Evolutionary conservation across 208 protist species (phyloP).

Genomic region (Crithidia thermophila): DNA sequence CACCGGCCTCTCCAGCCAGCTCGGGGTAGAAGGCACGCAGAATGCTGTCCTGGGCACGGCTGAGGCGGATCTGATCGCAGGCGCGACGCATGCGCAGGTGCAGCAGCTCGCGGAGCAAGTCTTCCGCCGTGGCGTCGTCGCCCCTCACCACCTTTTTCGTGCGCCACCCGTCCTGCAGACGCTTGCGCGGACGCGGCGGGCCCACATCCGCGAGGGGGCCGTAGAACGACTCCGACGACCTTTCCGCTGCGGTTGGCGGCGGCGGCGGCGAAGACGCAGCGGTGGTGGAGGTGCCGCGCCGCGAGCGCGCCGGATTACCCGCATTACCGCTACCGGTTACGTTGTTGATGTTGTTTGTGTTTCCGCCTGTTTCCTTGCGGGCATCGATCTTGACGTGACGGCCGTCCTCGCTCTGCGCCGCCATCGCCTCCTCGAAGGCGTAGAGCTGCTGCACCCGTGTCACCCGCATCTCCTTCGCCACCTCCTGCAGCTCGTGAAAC

Average conservation of each 20-base stretch:
- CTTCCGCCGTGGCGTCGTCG: constrained; percentile 13
- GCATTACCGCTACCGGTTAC: no score
- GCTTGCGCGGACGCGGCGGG: neutral
- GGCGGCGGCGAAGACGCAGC: no score
- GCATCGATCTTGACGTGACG: constrained; percentile 1
- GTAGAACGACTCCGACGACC: constrained; percentile 8
- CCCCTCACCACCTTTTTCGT: constrained; percentile 11
- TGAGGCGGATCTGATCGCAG: constrained; percentile 26
- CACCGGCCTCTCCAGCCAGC: neutral
- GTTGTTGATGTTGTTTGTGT: no score
- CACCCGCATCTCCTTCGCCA: constrained; percentile 34
- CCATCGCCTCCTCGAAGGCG: constrained; percentile 7
- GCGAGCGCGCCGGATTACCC: no score
- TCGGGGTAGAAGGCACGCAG: neutral
- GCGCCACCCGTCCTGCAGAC: constrained; percentile 25
- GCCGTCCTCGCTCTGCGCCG: neutral
- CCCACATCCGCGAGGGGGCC: neutral
- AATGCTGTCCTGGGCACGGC: constrained; percentile 5
- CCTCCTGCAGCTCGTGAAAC: constrained; percentile 35
- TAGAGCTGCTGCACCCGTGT: constrained; percentile 27
- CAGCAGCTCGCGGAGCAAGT: constrained; percentile 34
- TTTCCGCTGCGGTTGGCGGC: neutral
- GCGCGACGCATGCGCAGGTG: constrained; percentile 39
- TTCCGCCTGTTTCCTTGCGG: neutral
- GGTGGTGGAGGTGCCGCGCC: no score